These are phyloP conservation scores for Meira miltonrushii DNA, from an alignment of 1,284 basidiomycete species.

Conservation along the genomic window DNA sequence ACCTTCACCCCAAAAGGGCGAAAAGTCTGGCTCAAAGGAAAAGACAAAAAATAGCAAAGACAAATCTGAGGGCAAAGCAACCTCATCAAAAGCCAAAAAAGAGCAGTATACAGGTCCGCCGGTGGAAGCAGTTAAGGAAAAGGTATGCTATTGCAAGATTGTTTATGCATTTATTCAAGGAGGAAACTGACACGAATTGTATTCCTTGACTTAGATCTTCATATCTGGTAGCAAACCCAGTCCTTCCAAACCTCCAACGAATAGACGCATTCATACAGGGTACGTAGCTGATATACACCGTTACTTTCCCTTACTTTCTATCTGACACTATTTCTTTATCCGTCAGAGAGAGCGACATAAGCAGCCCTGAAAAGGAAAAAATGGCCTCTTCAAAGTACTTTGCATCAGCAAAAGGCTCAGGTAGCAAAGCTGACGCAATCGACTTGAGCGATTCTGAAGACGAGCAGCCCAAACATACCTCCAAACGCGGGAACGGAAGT, in stretches of 20 bases:
- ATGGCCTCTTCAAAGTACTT: conserved; percentile 4
- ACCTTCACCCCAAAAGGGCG: no score
- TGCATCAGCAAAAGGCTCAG: background rate
- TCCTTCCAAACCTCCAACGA: conserved; percentile 15
- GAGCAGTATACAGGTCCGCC: background rate
- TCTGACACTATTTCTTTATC: no score
- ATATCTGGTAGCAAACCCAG: conserved; percentile 15
- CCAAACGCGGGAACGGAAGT: no score
- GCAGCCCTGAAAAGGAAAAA: background rate
- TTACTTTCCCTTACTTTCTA: no score
- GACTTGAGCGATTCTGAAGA: conserved; percentile 33
- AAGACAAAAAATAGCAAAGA: background rate
- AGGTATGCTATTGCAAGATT: background rate
- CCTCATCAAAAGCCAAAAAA: background rate
- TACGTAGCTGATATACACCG: background rate
- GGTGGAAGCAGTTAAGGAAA: conserved; percentile 3
- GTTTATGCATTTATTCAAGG: background rate
- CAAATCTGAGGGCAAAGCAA: background rate
- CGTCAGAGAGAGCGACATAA: no score
- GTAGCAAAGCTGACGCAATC: conserved; percentile 2
- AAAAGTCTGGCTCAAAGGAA: background rate
- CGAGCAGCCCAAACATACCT: conserved; percentile 11
- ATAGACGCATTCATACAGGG: conserved; percentile 8
- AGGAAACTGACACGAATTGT: background rate
- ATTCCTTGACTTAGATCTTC: conserved; percentile 4